Evolutionary conservation across 768 basidiomycete species (phyloP), one percentile per base, ranked within the genome.

Genomic region (Udeniomyces megalosporus): DNA sequence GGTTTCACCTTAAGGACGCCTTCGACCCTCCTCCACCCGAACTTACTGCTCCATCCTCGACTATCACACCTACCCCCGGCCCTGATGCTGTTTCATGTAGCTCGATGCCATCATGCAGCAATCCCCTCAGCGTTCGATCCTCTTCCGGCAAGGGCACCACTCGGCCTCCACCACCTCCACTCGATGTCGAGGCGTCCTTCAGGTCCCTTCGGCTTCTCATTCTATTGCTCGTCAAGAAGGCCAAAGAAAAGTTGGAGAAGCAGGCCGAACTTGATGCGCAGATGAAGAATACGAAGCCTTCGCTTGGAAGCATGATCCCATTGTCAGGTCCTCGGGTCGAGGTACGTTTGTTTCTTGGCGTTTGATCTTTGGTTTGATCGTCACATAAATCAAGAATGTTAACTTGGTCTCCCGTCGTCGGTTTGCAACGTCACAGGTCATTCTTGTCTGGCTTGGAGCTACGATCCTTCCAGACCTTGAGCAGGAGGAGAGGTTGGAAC

Each of bases 261-360:
- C 75, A 71, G 24, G 72, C 73, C 28, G 77, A 75, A 48, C 70
- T 67, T 55, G 59, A 52, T 7, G 66, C 56, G 2, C 69, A 66
- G 24, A 70, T 67, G 32, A 68, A 67, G 54, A 80, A 82, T 76
- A 84, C 81, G 15, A 63, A 63, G 42, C 45, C 61, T 15, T 38
- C 34, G 11, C 55, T 71, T 75, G 80, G 42, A 55, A 85, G 88
- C 71, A 86, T 82, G 69, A 86, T 90, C 61, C 85, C 86, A 11
- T 74, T 90, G 66, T 86, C 88, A 72, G 88, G 88, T 0, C 87
- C 88, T 38, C 79, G 86, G 6, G 88, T 90, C 50, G 88, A 90
- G 73, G 78, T 90, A 17, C 24, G 58, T 59, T 26, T 42, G 29
- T 26, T 28, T 20, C 35, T 11, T 17, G 28, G 17, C 4, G 10